Conservation (phyloP, 225 moss, liverwort and hornwort genomes). For the Ulota crispa region DNA sequence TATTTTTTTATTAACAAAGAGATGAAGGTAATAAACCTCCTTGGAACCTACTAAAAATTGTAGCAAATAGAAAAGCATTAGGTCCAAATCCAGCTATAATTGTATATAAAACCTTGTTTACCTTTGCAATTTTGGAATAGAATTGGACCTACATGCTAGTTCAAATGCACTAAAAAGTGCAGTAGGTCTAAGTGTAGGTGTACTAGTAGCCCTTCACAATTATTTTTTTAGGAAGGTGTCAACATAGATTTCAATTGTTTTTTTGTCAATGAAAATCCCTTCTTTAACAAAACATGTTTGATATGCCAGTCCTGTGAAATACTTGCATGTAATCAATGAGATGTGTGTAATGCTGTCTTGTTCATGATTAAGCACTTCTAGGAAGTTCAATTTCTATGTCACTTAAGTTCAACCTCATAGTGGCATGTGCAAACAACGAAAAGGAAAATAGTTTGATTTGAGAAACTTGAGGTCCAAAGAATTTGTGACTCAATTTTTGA, state of each 20-base stretch:
- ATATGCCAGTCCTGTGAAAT: not conserved
- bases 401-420: not conserved
- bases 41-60: not conserved
- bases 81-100: not conserved
- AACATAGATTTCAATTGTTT: not conserved
- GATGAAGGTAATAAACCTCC: not conserved
- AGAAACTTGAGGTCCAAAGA: slow-evolving; percentile 39
- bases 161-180: slow-evolving; percentile 1
- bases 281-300: not conserved
- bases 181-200: not conserved
- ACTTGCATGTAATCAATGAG: slow-evolving; percentile 1
- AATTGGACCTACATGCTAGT: slow-evolving; percentile 40
- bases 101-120: not conserved
- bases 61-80: not conserved
- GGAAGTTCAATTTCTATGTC: too few species aligned
- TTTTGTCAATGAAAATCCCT: not conserved
- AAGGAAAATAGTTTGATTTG: not conserved
- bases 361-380: not conserved
- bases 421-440: not conserved
- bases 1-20: not conserved
- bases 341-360: not conserved
- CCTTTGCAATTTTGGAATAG: slow-evolving; percentile 39
- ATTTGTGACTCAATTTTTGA: slow-evolving; percentile 40
- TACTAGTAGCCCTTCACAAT: not conserved
- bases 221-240: not conserved